Evolutionary conservation across 2,329 filamentous ascomycete species (phyloP), one percentile per base, ranked within the genome.

Genomic region (Lachnellula occidentalis): DNA sequence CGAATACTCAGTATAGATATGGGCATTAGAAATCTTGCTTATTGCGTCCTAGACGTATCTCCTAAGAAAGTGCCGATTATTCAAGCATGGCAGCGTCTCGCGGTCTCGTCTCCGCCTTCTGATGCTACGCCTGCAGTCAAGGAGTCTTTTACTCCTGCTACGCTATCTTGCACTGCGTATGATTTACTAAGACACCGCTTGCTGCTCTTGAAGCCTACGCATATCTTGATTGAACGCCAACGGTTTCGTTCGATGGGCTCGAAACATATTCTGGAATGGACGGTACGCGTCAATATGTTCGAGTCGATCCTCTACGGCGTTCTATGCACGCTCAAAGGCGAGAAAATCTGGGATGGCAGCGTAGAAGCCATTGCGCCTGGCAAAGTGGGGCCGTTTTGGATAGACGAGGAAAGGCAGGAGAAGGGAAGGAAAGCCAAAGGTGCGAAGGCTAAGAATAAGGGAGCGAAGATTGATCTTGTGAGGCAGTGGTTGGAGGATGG

Each of bases 1-100:
- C 60, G 84, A 43, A 76, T 94, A 22, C 70, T 94, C 34, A 92
- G 88, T 67, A 86, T 95, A 58, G 90, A 95, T 69, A 87, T 94
- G 82, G 90, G 90, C 4, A 87, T 95, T 61, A 83, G 82, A 43
- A 95, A 95, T 67, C 74, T 95, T 4, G 89, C 88, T 1, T 90
- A 83, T 67, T 88, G 87, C 60, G 76, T 89, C 57, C 69, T 88
- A 7, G 62, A 66, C 58, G 59, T 34, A 47, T 49, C 62, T 74
- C 11, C 63, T 67, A 43, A 34, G 34, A 11, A 34, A 39, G 19
- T 42, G 21, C 43, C 53, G 7, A 50, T 34, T 1, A 47, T 51
- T 34, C 17, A 53, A 34, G 48, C 56, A 1, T 78, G 75, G 76
- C 69, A 70, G 41, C 67, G 61, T 36, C 58, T 65, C 12, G 56